Conservation (phyloP, 192 early-diverging fungal genomes). For the Spizellomyces punctatus region DNA sequence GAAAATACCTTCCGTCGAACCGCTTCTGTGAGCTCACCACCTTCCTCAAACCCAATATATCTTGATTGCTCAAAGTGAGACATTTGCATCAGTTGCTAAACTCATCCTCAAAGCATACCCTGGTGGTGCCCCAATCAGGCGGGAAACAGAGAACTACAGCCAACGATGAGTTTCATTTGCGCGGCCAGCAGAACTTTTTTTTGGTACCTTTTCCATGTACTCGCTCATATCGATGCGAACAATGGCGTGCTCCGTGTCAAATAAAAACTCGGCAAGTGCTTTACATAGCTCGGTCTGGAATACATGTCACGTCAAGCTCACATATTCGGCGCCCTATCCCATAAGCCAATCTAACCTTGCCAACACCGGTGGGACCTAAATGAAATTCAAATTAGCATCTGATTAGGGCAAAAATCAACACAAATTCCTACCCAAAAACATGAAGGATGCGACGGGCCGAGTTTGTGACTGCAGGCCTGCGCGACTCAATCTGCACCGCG, state of each 20-base stretch:
- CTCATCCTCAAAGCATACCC: conserved; percentile 41
- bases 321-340: neutral
- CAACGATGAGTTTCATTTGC: neutral
- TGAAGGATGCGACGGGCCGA: conserved; percentile 80
- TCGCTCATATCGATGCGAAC: conserved; percentile 92
- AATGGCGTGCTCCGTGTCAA: conserved; percentile 89
- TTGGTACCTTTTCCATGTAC: conserved; percentile 70
- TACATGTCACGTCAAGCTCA: conserved; percentile 33
- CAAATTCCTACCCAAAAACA: conserved; percentile 91
- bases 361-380: conserved; percentile 16
- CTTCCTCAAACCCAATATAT: conserved; percentile 90
- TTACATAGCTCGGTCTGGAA: conserved; percentile 66
- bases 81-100: too few relatives aligned
- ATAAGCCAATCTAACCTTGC: conserved; percentile 61
- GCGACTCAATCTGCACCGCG: conserved; percentile 55
- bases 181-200: neutral
- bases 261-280: conserved; percentile 64
- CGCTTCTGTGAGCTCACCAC: conserved; percentile 86
- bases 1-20: conserved; percentile 66
- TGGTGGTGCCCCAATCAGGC: conserved; percentile 86
- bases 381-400: neutral
- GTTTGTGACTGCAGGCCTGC: conserved; percentile 76
- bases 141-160: conserved; percentile 64
- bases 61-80: too few relatives aligned
- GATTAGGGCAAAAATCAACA: neutral